These are phyloP conservation scores for Micractinium conductrix DNA, from an alignment of 139 green algal species.

Conservation along the genomic window DNA sequence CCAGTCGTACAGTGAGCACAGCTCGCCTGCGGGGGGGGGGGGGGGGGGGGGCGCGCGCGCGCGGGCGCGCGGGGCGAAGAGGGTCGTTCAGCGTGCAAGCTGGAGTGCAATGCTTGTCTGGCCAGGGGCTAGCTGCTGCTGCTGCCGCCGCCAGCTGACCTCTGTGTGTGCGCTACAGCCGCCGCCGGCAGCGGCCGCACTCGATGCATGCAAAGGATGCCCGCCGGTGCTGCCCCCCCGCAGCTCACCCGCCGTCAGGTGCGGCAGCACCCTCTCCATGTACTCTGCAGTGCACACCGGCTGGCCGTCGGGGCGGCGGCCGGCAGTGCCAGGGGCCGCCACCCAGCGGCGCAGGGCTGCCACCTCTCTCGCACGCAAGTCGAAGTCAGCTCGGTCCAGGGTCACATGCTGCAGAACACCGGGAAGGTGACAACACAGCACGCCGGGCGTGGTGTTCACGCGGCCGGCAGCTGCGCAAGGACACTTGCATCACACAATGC, in stretches of 20 bases:
- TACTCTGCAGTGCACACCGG: conserved; percentile 4
- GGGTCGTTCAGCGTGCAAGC: too few species aligned
- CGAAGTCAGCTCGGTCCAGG: background rate
- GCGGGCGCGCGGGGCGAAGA: too few species aligned
- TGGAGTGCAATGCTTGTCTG: too few species aligned
- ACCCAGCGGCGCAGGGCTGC: conserved; percentile 29
- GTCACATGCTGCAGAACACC: background rate
- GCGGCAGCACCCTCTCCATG: conserved; percentile 6
- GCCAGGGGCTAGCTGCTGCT: too few species aligned
- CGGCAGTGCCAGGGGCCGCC: conserved; percentile 42
- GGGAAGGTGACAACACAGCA: background rate
- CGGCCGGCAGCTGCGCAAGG: background rate
- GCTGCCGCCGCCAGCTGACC: too few species aligned
- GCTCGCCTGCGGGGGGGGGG: too few species aligned
- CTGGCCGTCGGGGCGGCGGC: background rate
- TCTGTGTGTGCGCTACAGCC: too few species aligned
- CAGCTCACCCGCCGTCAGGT: conserved; percentile 3
- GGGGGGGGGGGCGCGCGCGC: too few species aligned
- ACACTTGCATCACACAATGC: background rate
- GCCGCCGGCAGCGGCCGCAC: too few species aligned
- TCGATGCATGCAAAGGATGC: too few species aligned
- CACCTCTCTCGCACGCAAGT: conserved; percentile 2
- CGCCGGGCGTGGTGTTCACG: too few species aligned
- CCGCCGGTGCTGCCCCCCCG: too few species aligned
- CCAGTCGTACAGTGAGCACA: conserved; percentile 68